Percentiles rank a stretch among this genome's conserved stretches.
Conservation (phyloP, 768 basidiomycete species). For the Sporobolomyces phaffii region DNA sequence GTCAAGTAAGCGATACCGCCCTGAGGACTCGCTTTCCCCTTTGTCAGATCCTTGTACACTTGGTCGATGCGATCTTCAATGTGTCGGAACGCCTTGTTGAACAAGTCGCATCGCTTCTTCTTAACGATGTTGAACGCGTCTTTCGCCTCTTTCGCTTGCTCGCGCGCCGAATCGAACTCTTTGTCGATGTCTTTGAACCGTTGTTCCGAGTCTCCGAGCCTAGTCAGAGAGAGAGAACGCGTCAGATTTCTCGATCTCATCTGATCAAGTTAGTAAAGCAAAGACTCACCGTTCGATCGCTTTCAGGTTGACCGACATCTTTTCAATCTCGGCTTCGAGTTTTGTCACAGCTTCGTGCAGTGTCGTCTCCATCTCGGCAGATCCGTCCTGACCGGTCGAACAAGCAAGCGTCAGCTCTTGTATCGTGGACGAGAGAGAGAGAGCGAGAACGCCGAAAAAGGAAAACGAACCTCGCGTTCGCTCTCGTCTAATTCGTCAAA, state of each 20-base stretch:
- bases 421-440: no score
- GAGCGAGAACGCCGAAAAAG: no score
- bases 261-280: no score
- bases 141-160: conserved; percentile 79
- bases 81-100: conserved; percentile 93
- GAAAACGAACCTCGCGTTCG: conserved; percentile 57
- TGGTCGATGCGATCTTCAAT: conserved; percentile 90
- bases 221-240: conserved; percentile 14
- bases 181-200: conserved; percentile 82
- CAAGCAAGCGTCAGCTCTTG: not conserved
- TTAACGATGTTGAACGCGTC: conserved; percentile 87
- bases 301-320: conserved; percentile 94
- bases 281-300: conserved; percentile 83
- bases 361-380: conserved; percentile 60
- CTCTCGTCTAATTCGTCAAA: conserved; percentile 69
- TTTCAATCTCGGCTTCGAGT: conserved; percentile 72
- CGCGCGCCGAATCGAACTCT: conserved; percentile 85
- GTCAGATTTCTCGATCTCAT: no score
- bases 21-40: conserved; percentile 85
- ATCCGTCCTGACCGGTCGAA: conserved; percentile 53
- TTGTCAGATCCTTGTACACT: conserved; percentile 96
- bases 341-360: conserved; percentile 68
- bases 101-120: conserved; percentile 67
- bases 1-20: conserved; percentile 95
- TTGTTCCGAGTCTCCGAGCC: conserved; percentile 52